Conservation (phyloP, 2,329 filamentous ascomycete species). For the Cryphonectria carpinicola region DNA sequence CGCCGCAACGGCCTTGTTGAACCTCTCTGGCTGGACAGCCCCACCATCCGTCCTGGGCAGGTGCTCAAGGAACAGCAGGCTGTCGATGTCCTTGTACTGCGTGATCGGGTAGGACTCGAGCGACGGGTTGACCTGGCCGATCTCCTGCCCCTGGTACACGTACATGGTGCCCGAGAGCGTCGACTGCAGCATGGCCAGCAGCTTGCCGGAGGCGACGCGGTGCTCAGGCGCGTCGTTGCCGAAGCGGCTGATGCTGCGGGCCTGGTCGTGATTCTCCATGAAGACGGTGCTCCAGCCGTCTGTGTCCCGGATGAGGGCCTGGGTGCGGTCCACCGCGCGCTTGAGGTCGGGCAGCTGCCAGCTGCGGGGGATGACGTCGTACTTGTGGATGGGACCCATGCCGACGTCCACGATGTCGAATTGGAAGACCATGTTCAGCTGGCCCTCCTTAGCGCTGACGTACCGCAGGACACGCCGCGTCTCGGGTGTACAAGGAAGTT, state of each 20-base stretch:
- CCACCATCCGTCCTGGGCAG: background rate
- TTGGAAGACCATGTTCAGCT: constrained; percentile 75
- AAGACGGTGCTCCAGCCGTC: constrained; percentile 69
- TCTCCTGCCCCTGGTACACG: constrained; percentile 72
- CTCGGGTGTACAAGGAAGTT: constrained; percentile 27
- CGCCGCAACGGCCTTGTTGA: background rate
- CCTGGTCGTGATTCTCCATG: constrained; percentile 69
- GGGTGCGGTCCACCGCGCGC: constrained; percentile 59
- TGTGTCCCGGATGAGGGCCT: constrained; percentile 61
- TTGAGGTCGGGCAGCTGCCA: constrained; percentile 59
- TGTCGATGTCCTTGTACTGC: constrained; percentile 4
- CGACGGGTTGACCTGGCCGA: constrained; percentile 62
- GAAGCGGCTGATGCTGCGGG: constrained; percentile 62
- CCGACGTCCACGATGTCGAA: constrained; percentile 58
- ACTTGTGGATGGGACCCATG: constrained; percentile 19
- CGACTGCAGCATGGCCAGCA: constrained; percentile 60
- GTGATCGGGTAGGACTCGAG: background rate
- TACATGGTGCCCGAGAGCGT: constrained; percentile 67
- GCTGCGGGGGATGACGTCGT: constrained; percentile 18
- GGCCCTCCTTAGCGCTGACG: constrained; percentile 48
- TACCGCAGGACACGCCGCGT: constrained; percentile 22
- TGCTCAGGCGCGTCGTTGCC: constrained; percentile 53
- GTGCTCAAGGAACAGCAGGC: background rate
- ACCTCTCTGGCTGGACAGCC: background rate
- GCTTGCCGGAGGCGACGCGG: constrained; percentile 57